phyloP scores from a whole-genome alignment of 2,329 filamentous ascomycete genomes.

The Endothia cerciana region DNA sequence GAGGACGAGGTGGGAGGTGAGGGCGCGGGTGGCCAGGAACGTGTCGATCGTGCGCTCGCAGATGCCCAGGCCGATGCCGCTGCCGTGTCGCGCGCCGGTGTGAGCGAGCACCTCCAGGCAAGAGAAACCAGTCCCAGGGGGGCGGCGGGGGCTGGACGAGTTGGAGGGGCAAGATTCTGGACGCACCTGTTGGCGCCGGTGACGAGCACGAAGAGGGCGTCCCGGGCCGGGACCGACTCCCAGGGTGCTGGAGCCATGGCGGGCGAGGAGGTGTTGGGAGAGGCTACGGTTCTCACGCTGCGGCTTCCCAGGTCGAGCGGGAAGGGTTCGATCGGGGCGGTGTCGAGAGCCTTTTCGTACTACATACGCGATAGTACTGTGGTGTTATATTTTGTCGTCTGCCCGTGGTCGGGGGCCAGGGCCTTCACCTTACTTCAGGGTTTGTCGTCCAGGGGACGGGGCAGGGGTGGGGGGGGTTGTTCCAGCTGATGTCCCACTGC shows the following conservation, averaged over 20 bases:
- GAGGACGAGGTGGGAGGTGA: slow-evolving; percentile 72
- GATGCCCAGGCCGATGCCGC: slow-evolving; percentile 84
- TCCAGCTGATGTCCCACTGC: too few relatives aligned
- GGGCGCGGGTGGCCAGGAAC: slow-evolving; percentile 72
- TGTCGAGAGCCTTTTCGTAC: not conserved
- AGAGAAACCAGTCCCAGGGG: not conserved
- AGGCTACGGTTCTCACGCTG: not conserved
- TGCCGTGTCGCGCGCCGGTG: slow-evolving; percentile 46
- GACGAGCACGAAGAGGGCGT: slow-evolving; percentile 69
- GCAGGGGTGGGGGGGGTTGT: too few relatives aligned
- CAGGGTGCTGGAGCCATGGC: slow-evolving; percentile 40
- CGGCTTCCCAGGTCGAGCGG: not conserved
- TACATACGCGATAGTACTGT: too few relatives aligned
- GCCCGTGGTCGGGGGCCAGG: too few relatives aligned
- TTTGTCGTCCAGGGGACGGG: too few relatives aligned
- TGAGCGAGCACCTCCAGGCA: not conserved
- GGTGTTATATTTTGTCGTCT: too few relatives aligned
- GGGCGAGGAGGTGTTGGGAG: not conserved
- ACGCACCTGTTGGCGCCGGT: slow-evolving; percentile 83
- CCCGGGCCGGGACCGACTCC: slow-evolving; percentile 40
- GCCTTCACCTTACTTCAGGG: too few relatives aligned
- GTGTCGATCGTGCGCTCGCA: slow-evolving; percentile 87
- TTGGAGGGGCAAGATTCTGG: not conserved
- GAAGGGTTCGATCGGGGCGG: not conserved
- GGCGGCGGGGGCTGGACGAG: slow-evolving; percentile 11